phyloP scores from a whole-genome alignment of 2,329 filamentous ascomycete species.

The Botrytis medusae region DNA sequence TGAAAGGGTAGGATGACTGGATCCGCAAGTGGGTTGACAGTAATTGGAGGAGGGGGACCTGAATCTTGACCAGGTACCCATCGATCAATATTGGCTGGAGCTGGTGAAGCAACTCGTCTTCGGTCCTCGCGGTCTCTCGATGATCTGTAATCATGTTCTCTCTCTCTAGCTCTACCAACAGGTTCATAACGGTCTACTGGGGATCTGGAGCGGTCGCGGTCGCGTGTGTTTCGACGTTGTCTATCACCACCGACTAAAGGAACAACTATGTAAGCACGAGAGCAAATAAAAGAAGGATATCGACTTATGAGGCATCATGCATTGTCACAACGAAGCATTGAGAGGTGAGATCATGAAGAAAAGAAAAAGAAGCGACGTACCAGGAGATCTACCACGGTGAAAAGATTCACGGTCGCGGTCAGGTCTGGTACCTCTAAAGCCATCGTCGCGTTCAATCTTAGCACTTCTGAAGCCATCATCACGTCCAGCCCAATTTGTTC shows the following conservation, averaged over 20 bases:
- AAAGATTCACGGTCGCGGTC: slow-evolving; percentile 57
- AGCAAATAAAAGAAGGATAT: slow-evolving; percentile 31
- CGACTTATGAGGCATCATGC: background rate
- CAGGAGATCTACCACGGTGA: slow-evolving; percentile 68
- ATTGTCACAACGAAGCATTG: background rate
- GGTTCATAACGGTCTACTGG: slow-evolving; percentile 77
- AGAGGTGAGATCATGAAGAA: background rate
- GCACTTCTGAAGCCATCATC: slow-evolving; percentile 26
- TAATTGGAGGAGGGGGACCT: slow-evolving; percentile 47
- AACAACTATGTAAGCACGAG: slow-evolving; percentile 14
- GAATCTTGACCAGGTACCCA: slow-evolving; percentile 75
- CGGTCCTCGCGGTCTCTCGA: slow-evolving; percentile 57
- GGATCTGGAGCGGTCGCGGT: slow-evolving; percentile 67
- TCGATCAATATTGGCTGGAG: slow-evolving; percentile 73
- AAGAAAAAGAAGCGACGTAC: slow-evolving; percentile 50
- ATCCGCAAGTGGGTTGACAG: slow-evolving; percentile 68
- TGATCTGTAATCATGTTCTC: slow-evolving; percentile 62
- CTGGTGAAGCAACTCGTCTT: slow-evolving; percentile 56
- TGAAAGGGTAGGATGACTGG: slow-evolving; percentile 74
- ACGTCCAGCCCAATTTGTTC: slow-evolving; percentile 40
- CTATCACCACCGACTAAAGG: slow-evolving; percentile 53
- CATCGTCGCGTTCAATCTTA: slow-evolving; percentile 33
- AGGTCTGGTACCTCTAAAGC: slow-evolving; percentile 30
- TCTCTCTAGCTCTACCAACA: slow-evolving; percentile 50
- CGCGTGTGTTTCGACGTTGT: slow-evolving; percentile 49